Percentiles rank a stretch among this genome's conserved stretches.
Conservation (phyloP, 192 early-diverging fungal genomes). For the Coemansia sp. region DNA sequence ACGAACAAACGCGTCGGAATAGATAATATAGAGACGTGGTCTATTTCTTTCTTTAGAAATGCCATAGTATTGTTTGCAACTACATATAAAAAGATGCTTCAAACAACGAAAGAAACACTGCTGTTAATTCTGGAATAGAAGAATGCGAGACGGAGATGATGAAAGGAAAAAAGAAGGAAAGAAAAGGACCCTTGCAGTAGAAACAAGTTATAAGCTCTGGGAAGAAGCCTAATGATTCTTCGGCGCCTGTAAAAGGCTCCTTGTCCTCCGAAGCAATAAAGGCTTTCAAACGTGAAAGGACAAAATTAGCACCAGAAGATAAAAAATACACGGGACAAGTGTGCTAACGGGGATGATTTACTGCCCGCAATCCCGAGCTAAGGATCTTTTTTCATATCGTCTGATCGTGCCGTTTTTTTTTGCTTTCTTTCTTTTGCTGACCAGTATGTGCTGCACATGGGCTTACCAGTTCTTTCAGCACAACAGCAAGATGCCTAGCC, state of each 20-base stretch:
- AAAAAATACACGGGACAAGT: not conserved
- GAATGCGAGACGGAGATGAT: not conserved
- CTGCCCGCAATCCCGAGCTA: not conserved
- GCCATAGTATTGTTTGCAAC: not conserved
- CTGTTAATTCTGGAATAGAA: not conserved
- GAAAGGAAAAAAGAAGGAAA: not conserved
- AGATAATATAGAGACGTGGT: not conserved
- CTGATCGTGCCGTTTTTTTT: no score
- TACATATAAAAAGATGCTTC: not conserved
- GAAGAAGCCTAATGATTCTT: not conserved
- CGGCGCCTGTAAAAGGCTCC: not conserved
- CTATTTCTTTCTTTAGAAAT: not conserved
- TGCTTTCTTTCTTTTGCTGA: no score
- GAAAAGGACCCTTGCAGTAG: conserved; percentile 1
- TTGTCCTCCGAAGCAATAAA: not conserved
- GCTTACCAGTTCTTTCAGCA: no score
- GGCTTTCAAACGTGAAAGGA: not conserved
- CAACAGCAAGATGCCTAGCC: no score
- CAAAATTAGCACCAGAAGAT: not conserved
- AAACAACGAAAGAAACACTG: not conserved
- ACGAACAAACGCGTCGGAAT: not conserved
- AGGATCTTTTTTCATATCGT: no score
- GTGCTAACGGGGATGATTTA: not conserved
- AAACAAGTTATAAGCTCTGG: not conserved
- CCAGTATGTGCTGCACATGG: no score